Percentiles rank a stretch among this genome's conserved stretches.
Conservation (phyloP, 225 moss, liverwort and hornwort genomes). For the Ulota crispa region DNA sequence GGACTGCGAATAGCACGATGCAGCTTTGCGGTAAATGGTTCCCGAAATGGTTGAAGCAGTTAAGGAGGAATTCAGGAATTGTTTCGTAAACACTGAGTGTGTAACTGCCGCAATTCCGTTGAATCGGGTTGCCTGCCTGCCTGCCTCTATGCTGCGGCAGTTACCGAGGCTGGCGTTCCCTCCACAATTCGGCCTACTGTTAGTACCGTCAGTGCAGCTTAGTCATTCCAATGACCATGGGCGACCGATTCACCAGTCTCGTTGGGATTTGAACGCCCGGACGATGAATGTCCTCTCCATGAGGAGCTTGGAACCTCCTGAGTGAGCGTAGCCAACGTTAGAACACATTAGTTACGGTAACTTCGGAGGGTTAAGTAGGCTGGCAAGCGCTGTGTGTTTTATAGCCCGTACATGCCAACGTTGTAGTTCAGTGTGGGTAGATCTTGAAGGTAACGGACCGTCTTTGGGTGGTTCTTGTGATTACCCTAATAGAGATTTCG, state of each 20-base stretch:
- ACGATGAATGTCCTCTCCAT: neutral
- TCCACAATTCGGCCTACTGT: neutral
- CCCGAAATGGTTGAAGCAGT: conserved; percentile 16
- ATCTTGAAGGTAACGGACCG: conserved; percentile 4
- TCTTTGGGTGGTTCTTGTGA: conserved; percentile 19
- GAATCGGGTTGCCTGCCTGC: conserved; percentile 21
- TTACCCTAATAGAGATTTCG: neutral
- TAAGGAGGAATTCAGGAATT: conserved; percentile 16
- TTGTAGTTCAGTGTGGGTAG: neutral
- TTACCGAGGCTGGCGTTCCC: conserved; percentile 26
- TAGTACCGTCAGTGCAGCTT: conserved; percentile 22
- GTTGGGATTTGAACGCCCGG: conserved; percentile 11
- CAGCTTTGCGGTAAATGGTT: neutral
- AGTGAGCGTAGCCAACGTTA: neutral
- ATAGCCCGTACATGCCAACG: neutral
- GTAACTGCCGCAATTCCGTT: conserved; percentile 36
- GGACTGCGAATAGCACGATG: neutral
- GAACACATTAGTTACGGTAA: neutral
- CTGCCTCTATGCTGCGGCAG: conserved; percentile 22
- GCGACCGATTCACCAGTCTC: conserved; percentile 10
- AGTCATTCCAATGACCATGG: conserved; percentile 1
- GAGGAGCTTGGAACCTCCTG: no score
- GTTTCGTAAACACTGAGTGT: neutral
- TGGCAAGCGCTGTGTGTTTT: neutral
- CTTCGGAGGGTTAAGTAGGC: neutral